Conservation (phyloP, 805 yeast species). For the Pichia nanzhaoensis region DNA sequence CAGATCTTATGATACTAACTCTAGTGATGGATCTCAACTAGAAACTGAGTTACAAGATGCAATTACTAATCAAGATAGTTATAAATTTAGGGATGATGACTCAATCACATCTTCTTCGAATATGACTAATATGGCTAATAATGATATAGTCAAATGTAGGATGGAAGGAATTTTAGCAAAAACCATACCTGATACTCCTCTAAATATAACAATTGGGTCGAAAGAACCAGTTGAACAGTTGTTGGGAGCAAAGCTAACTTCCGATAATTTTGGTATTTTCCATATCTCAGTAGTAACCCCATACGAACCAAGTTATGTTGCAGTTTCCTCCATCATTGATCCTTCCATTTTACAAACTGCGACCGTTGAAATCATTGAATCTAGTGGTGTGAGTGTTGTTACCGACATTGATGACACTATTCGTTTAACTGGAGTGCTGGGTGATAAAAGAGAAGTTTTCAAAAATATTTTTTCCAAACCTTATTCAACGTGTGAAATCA, state of each 20-base stretch:
- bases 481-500: slow-evolving; percentile 60
- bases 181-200: slow-evolving; percentile 50
- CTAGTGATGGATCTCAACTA: slow-evolving; percentile 27
- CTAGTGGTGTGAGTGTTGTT: slow-evolving; percentile 61
- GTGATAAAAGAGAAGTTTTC: slow-evolving; percentile 78
- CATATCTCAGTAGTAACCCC: slow-evolving; percentile 43
- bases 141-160: slow-evolving; percentile 48
- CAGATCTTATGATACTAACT: slow-evolving; percentile 28
- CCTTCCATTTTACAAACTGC: slow-evolving; percentile 42
- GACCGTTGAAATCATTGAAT: slow-evolving; percentile 36
- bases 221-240: slow-evolving; percentile 29
- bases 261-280: slow-evolving; percentile 68
- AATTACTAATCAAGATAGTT: slow-evolving; percentile 24
- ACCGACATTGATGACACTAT: slow-evolving; percentile 95
- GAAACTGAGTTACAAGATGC: slow-evolving; percentile 34
- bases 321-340: slow-evolving; percentile 42
- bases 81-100: slow-evolving; percentile 15
- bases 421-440: slow-evolving; percentile 82
- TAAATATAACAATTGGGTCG: slow-evolving; percentile 52
- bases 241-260: slow-evolving; percentile 32
- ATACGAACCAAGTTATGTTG: slow-evolving; percentile 56
- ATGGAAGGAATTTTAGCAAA: slow-evolving; percentile 65
- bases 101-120: slow-evolving; percentile 15
- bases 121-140: slow-evolving; percentile 7
- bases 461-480: slow-evolving; percentile 68